phyloP scores from a whole-genome alignment of 2,329 filamentous ascomycete species.

The Phyllosticta citribraziliensis region DNA sequence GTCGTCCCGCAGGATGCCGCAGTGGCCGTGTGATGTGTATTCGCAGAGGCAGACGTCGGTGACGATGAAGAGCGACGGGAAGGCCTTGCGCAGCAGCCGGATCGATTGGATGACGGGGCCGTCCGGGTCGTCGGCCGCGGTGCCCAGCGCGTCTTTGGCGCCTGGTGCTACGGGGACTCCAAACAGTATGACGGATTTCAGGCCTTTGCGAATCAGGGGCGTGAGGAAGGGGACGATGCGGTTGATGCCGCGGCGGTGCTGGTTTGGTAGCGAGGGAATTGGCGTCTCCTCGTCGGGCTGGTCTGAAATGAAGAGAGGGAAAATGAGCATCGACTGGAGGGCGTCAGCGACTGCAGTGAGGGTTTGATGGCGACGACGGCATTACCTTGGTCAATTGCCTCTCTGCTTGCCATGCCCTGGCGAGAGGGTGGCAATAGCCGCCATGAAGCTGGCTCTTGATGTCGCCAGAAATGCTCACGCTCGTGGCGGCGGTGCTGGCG shows the following conservation, averaged over 20 bases:
- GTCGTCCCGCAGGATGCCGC: conserved; percentile 88
- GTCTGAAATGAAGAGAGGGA: conserved; percentile 93
- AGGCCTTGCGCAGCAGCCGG: conserved; percentile 69
- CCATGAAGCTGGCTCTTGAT: conserved; percentile 43
- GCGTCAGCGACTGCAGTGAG: background rate
- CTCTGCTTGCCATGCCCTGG: conserved; percentile 43
- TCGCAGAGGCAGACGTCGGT: conserved; percentile 96
- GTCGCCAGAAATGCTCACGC: conserved; percentile 42
- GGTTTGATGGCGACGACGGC: background rate
- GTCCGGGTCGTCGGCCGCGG: conserved; percentile 81
- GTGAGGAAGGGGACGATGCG: conserved; percentile 74
- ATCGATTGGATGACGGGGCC: conserved; percentile 87
- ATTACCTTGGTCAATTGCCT: conserved; percentile 41
- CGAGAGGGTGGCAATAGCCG: conserved; percentile 42
- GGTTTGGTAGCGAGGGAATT: conserved; percentile 84
- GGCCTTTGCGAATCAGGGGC: conserved; percentile 78
- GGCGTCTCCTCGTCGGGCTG: conserved; percentile 82
- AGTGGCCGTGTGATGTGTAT: conserved; percentile 96
- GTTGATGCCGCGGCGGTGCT: conserved; percentile 81
- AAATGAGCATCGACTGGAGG: conserved; percentile 88
- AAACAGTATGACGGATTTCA: conserved; percentile 89
- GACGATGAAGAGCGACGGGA: conserved; percentile 84
- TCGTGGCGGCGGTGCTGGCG: conserved; percentile 42
- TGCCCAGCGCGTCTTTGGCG: conserved; percentile 85
- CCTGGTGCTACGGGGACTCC: conserved; percentile 76